Conservation (phyloP, 148 eudicot species). For the Rhododendron ovatum region DNA sequence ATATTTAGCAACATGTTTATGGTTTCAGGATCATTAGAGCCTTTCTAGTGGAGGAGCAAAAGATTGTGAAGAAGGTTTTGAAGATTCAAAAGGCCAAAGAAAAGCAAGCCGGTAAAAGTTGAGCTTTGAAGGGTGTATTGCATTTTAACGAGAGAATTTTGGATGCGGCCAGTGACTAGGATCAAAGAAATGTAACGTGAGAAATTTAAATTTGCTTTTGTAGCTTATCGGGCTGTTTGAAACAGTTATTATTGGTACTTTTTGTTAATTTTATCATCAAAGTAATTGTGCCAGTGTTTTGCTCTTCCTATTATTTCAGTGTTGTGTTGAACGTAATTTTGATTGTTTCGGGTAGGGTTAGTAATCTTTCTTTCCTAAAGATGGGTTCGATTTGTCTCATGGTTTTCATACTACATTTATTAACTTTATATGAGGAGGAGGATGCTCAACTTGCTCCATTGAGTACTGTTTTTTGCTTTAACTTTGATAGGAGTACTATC, state of each 20-base stretch:
- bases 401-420: too few relatives aligned
- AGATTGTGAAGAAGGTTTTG: conserved; percentile 85
- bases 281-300: background rate
- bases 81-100: conserved; percentile 81
- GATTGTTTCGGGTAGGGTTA: too few relatives aligned
- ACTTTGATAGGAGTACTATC: too few relatives aligned
- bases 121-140: background rate
- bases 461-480: too few relatives aligned
- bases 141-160: conserved; percentile 23
- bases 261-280: conserved; percentile 16
- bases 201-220: background rate
- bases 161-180: conserved; percentile 8
- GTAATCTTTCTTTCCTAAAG: too few relatives aligned
- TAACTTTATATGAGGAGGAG: too few relatives aligned
- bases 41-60: conserved; percentile 74
- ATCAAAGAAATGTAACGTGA: conserved; percentile 22
- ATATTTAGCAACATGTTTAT: background rate
- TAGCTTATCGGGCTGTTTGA: background rate
- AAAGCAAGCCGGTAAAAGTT: conserved; percentile 51
- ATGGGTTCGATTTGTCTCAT: too few relatives aligned
- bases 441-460: too few relatives aligned
- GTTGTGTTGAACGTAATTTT: too few relatives aligned
- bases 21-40: conserved; percentile 66
- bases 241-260: background rate
- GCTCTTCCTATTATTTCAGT: too few relatives aligned